Base-by-base conservation (phyloP, 2,329 filamentous ascomycete genomes). In the Pestalotiopsis sp. region DNA sequence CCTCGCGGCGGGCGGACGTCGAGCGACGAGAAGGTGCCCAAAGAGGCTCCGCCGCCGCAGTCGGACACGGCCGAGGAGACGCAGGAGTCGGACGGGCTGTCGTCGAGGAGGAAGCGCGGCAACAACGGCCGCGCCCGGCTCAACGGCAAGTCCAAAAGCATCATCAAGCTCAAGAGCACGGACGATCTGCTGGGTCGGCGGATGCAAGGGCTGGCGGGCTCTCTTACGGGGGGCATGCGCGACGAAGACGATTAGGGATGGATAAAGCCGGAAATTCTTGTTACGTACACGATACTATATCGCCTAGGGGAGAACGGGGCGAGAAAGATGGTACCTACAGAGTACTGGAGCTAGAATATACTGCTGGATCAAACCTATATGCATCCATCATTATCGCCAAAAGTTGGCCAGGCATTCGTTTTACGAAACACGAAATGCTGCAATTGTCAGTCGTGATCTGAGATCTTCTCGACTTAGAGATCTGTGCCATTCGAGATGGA, bases 161-260 rank as follows among this genome's bases (percentile, higher is more conserved):
- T 89, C 38, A 79, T 87, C 14, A 87, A 85, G 78, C 81, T 90
- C 63, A 84, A 84, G 69, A 89, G 87, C 76, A 85, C 86, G 52
- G 87, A 89, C 69, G 87, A 90, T 73, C 73, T 90, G 72, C 80
- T 90, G 12, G 83, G 85, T 0, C 79, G 87, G 71, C 82, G 87
- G 62, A 90, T 90, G 87, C 84, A 89, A 68, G 87, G 87, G 1
- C 80, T 90, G 23, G 84, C 86, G 2, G 85, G 84, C 6, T 84
- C 86, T 0, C 74, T 90, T 75, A 87, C 86, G 27, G 31, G 31
- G 31, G 85, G 87, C 13, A 70, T 82, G 67, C 80, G 80, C 1
- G 83, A 84, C 66, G 75, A 78, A 58, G 76, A 79, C 41, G 67
- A 65, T 58, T 68, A 59, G 23, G 25, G 45, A n/a, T 52, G 20